Conservation (phyloP, 192 early-diverging fungal genomes). For the Irineochytrium annulatum region DNA sequence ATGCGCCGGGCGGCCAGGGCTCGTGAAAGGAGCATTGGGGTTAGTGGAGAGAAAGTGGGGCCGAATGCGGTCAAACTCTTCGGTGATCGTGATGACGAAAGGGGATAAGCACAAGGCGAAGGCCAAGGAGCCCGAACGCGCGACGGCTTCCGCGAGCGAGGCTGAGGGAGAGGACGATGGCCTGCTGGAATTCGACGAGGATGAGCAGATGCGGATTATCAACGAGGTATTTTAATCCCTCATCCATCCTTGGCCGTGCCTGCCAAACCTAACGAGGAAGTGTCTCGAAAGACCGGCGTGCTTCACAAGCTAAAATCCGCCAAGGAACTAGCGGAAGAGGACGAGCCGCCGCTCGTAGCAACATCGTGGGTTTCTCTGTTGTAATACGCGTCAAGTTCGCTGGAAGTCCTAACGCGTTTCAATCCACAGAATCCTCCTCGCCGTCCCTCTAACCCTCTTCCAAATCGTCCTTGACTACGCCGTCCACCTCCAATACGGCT, state of each 20-base stretch:
- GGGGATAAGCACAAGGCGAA: no score
- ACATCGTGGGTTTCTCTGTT: neutral
- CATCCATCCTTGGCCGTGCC: neutral
- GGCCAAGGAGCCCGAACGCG: no score
- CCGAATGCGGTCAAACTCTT: no score
- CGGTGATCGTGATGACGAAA: no score
- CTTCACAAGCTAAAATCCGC: constrained; percentile 28
- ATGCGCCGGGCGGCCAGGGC: no score
- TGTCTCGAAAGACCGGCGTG: constrained; percentile 22
- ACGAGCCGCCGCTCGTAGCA: neutral
- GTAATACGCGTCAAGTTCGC: neutral
- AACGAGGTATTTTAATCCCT: constrained; percentile 16
- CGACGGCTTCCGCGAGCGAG: no score
- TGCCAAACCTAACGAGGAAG: no score
- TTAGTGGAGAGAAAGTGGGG: no score
- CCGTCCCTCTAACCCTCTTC: constrained; percentile 23
- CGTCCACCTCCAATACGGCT: constrained; percentile 35
- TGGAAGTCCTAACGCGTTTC: neutral
- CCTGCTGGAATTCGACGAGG: constrained; percentile 27
- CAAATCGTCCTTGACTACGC: constrained; percentile 29
- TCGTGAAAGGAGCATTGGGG: no score
- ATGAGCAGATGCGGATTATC: constrained; percentile 34
- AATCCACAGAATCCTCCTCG: constrained; percentile 20
- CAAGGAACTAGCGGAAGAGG: neutral
- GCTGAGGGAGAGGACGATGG: constrained; percentile 14